phyloP scores from a whole-genome alignment of 1,139 yeast species.

The Kodamaea sp. region DNA sequence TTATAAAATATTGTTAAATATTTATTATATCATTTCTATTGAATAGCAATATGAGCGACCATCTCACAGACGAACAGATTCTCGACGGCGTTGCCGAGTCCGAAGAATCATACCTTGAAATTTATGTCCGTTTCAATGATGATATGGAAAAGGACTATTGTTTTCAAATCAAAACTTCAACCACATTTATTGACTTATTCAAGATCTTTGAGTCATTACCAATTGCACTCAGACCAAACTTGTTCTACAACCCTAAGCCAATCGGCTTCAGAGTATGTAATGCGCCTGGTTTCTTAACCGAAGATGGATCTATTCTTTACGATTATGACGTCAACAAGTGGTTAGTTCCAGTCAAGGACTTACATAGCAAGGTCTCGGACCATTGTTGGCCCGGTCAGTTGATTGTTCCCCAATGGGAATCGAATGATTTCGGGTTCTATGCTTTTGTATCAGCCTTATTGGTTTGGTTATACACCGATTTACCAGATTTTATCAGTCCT shows the following conservation, averaged over 20 bases:
- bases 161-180: constrained; percentile 61
- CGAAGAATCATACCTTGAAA: constrained; percentile 44
- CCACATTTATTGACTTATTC: constrained; percentile 55
- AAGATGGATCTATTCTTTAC: constrained; percentile 76
- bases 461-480: constrained; percentile 85
- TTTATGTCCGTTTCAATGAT: constrained; percentile 79
- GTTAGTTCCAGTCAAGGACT: constrained; percentile 39
- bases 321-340: constrained; percentile 50
- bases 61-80: constrained; percentile 10
- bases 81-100: constrained; percentile 14
- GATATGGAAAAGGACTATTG: constrained; percentile 88
- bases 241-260: constrained; percentile 67
- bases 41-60: background rate
- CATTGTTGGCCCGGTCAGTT: constrained; percentile 89
- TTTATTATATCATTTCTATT: too few relatives aligned
- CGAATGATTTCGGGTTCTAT: constrained; percentile 47
- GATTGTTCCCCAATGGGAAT: constrained; percentile 76
- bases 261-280: constrained; percentile 62
- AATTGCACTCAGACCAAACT: constrained; percentile 72
- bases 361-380: constrained; percentile 49
- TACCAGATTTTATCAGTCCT: constrained; percentile 84
- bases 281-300: constrained; percentile 81
- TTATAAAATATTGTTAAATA: too few relatives aligned
- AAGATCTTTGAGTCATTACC: constrained; percentile 66
- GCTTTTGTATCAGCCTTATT: constrained; percentile 44